phyloP scores from a whole-genome alignment of 331 rosid species.

The Pyracantha coccinea region DNA sequence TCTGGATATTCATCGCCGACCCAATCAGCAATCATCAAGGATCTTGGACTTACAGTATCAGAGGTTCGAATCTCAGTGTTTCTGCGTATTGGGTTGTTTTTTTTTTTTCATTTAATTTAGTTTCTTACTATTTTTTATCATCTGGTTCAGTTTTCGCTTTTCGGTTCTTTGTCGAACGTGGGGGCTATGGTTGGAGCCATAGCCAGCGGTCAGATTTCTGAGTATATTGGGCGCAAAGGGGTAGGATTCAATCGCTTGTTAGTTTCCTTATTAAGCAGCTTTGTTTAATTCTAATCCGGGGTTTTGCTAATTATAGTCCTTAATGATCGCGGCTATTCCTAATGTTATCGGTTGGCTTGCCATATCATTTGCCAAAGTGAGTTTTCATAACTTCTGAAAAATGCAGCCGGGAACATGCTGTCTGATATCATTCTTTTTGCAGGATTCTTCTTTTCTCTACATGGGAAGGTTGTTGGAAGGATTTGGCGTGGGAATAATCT shows the following conservation, averaged over 20 bases:
- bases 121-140: constrained; percentile 6
- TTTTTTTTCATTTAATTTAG: neutral
- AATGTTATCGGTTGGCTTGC: constrained; percentile 90
- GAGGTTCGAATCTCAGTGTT: constrained; percentile 41
- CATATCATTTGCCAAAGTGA: constrained; percentile 83
- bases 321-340: constrained; percentile 90
- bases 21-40: constrained; percentile 63
- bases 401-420: neutral
- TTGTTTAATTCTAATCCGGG: neutral
- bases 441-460: constrained; percentile 93
- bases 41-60: constrained; percentile 72
- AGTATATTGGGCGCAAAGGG: constrained; percentile 91
- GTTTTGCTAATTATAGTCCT: constrained; percentile 46
- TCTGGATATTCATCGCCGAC: constrained; percentile 90
- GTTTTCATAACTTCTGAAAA: constrained; percentile 11
- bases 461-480: constrained; percentile 99
- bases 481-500: constrained; percentile 90
- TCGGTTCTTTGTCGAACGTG: constrained; percentile 91
- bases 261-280: neutral
- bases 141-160: constrained; percentile 55
- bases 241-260: constrained; percentile 23
- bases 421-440: constrained; percentile 13
- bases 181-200: constrained; percentile 99
- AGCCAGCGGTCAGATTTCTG: constrained; percentile 97
- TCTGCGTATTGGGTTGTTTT: neutral